A percentile compares a stretch with the other conserved stretches of the same genome.
Conservation (phyloP, 208 protist species). For the Leishmania aethiopica region DNA sequence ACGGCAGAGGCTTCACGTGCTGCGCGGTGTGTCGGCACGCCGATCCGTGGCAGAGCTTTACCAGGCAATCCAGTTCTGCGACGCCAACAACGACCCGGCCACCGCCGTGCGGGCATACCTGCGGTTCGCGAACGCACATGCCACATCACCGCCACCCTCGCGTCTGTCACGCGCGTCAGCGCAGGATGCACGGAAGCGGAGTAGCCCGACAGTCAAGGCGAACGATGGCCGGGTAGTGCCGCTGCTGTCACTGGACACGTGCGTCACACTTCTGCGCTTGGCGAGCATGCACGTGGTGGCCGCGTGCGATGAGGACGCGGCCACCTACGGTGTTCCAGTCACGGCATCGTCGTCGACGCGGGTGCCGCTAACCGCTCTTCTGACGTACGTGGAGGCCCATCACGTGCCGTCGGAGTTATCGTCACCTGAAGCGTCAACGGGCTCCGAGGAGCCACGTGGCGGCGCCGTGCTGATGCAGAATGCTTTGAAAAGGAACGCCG, state of each 20-base stretch:
- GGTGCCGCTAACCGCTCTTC: slow-evolving; percentile 1
- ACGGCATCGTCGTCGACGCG: neutral
- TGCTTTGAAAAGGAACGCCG: too few species aligned
- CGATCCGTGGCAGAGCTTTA: slow-evolving; percentile 9
- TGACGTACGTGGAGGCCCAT: neutral
- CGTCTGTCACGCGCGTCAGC: neutral
- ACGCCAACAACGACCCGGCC: slow-evolving; percentile 17
- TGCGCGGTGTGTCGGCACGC: neutral
- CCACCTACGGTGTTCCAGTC: neutral
- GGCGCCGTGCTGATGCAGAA: neutral
- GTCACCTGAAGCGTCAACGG: neutral
- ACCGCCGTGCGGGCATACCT: slow-evolving; percentile 30
- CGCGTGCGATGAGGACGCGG: neutral
- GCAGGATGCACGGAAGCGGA: neutral
- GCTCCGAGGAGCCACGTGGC: neutral
- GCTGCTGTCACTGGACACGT: slow-evolving; percentile 12
- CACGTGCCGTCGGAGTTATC: neutral
- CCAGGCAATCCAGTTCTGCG: slow-evolving; percentile 22
- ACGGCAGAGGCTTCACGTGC: neutral
- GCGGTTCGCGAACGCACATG: slow-evolving; percentile 13
- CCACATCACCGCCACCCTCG: neutral
- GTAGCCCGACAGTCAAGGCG: neutral
- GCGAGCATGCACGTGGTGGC: slow-evolving; percentile 13
- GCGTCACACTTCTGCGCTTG: slow-evolving; percentile 20
- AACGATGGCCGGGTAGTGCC: neutral